Evolutionary conservation across 345 rosid genomes (phyloP), one percentile per base, ranked within the genome.

Genomic region (Ricinus communis): DNA sequence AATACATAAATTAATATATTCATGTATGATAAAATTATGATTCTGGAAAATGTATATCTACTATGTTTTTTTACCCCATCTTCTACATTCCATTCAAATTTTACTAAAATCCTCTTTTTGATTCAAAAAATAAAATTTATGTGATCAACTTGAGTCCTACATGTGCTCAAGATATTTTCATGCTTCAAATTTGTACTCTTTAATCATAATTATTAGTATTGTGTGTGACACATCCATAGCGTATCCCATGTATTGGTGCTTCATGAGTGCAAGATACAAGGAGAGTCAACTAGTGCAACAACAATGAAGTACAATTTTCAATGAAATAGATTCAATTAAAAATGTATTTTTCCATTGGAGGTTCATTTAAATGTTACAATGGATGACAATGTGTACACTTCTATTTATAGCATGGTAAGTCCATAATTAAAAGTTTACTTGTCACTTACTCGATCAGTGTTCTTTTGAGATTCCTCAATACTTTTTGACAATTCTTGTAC

Each of bases 401-500:
- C 5, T 43, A 24, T 40, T 21, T 10, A 41, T 28, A 24, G 10
- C 9, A 38, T 62, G 7, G 30, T 13, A 15, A 21, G 4, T 52
- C 56, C 54, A 65, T 12, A 13, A n/a, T 31, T 28, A 11, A 49
- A 19, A 16, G 7, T 19, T 46, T 13, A 11, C 62, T 51, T 1
- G 50, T 40, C 33, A 40, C 81, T 74, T 85, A 94, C 98, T 76
- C 65, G 86, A 64, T 87, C 89, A 71, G 74, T 73, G 60, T 87
- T 86, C 76, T 74, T 90, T 16, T 92, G 90, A 33, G 95, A 83
- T 80, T 90, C 96, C 70, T 90, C 97, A 70, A 89, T 78, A 22
- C 87, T 78, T 73, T 84, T 90, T 3, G 97, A 86, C 82, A 95
- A 84, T 76, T 92, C 97, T 72, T 87, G 88, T 36, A 90, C 78